Evolutionary conservation across 257 asterid species (phyloP).

Genomic region (Solanum rostratum): DNA sequence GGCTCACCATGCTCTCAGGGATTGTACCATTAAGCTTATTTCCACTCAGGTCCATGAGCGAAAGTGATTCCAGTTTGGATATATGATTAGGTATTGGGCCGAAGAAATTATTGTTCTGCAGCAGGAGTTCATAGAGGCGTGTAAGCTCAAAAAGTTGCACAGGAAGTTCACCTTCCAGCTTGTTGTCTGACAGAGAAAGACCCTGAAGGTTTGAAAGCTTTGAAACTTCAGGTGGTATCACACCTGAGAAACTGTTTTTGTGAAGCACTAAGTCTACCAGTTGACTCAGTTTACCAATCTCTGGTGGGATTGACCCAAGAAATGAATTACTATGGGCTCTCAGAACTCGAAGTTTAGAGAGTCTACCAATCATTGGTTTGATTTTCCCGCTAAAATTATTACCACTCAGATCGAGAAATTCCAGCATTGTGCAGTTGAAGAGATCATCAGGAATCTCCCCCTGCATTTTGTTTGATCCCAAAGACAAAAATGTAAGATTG

Average conservation of each 20-base stretch:
- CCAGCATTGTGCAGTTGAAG: slow-evolving; percentile 46
- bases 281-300: slow-evolving; percentile 43
- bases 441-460: slow-evolving; percentile 59
- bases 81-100: slow-evolving; percentile 52
- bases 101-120: slow-evolving; percentile 35
- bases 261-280: slow-evolving; percentile 38
- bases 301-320: slow-evolving; percentile 48
- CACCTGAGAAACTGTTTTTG: slow-evolving; percentile 46
- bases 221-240: slow-evolving; percentile 43
- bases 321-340: slow-evolving; percentile 21
- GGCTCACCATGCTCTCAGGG: slow-evolving; percentile 30
- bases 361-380: slow-evolving; percentile 31
- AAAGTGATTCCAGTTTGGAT: slow-evolving; percentile 32
- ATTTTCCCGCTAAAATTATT: slow-evolving; percentile 39
- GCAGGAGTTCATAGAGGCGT: slow-evolving; percentile 34
- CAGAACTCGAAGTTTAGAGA: slow-evolving; percentile 34
- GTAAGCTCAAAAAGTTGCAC: slow-evolving; percentile 37
- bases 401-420: slow-evolving; percentile 24
- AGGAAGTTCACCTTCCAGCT: slow-evolving; percentile 50
- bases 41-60: slow-evolving; percentile 50
- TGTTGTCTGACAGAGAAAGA: slow-evolving; percentile 31
- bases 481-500: slow-evolving; percentile 34
- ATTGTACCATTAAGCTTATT: slow-evolving; percentile 61
- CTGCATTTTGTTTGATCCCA: slow-evolving; percentile 32
- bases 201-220: slow-evolving; percentile 55